Conservation (phyloP, 371 early-diverging fungal genomes). For the Dinochytrium kinnereticum region DNA sequence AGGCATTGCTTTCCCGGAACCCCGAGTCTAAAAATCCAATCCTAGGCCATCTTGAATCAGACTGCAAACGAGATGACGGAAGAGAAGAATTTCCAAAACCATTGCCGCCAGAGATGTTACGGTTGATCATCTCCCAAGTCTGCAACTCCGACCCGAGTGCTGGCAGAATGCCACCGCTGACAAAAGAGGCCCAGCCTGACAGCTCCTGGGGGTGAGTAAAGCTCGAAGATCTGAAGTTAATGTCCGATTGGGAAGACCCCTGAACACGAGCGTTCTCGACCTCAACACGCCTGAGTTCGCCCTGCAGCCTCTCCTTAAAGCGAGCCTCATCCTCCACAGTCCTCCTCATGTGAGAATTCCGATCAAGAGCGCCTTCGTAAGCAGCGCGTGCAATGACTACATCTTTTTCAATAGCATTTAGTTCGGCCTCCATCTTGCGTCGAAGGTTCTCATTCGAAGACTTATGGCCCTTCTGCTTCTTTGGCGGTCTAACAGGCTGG, state of each 20-base stretch:
- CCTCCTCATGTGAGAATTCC: constrained; percentile 1
- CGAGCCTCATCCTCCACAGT: constrained; percentile 2
- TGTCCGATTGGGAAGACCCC: not conserved
- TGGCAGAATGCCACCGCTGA: not conserved
- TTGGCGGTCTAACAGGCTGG: not conserved
- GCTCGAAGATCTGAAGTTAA: not conserved
- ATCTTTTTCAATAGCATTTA: not conserved
- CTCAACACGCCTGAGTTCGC: not conserved
- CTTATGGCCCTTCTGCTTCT: constrained; percentile 4
- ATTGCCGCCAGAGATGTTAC: not conserved
- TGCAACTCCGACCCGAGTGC: not conserved
- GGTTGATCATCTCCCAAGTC: constrained; percentile 13
- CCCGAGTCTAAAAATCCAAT: not conserved
- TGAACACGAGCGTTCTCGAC: not conserved
- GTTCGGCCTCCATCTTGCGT: constrained; percentile 3
- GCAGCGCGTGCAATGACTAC: not conserved
- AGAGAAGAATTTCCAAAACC: not conserved
- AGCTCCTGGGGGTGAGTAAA: not conserved
- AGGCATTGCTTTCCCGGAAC: not conserved
- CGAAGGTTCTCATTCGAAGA: not conserved
- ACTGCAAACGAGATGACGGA: not conserved
- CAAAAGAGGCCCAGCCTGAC: constrained; percentile 1
- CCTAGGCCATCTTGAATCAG: not conserved
- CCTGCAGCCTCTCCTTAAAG: constrained; percentile 12
- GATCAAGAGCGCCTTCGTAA: constrained; percentile 10